These are phyloP conservation scores for Gleditsia sinensis DNA, from an alignment of 306 rosid species.

Conservation along the genomic window DNA sequence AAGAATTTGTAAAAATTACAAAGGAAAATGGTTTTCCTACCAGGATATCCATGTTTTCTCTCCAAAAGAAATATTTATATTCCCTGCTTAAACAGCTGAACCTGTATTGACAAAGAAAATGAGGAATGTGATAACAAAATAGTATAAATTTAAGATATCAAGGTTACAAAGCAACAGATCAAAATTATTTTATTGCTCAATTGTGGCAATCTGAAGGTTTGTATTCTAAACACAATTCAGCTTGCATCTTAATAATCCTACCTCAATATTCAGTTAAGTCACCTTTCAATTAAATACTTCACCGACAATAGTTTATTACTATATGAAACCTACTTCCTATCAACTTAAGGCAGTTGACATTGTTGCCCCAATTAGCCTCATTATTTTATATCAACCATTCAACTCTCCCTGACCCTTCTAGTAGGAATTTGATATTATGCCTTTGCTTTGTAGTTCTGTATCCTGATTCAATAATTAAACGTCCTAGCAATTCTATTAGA, in stretches of 20 bases:
- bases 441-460: not conserved
- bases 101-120: conserved; percentile 56
- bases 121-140: conserved; percentile 23
- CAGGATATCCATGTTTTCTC: conserved; percentile 61
- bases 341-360: not conserved
- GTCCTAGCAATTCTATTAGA: not conserved
- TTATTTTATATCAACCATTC: not conserved
- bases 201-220: conserved; percentile 15
- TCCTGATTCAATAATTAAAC: not conserved
- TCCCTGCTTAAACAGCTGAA: conserved; percentile 93
- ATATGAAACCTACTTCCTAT: conserved; percentile 7
- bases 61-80: conserved; percentile 91
- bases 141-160: conserved; percentile 27
- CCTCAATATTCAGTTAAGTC: conserved; percentile 19
- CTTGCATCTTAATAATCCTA: conserved; percentile 16
- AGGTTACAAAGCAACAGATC: conserved; percentile 1
- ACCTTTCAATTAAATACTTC: not conserved
- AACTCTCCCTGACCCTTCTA: not conserved
- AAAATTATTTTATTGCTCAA: not conserved
- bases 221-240: not conserved
- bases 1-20: conserved; percentile 19
- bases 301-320: conserved; percentile 12
- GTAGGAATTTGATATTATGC: not conserved
- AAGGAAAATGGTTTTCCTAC: conserved; percentile 43
- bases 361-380: not conserved